These are phyloP conservation scores for Bipolaris sorokiniana DNA, from an alignment of 2,329 filamentous ascomycete species.

Conservation along the genomic window DNA sequence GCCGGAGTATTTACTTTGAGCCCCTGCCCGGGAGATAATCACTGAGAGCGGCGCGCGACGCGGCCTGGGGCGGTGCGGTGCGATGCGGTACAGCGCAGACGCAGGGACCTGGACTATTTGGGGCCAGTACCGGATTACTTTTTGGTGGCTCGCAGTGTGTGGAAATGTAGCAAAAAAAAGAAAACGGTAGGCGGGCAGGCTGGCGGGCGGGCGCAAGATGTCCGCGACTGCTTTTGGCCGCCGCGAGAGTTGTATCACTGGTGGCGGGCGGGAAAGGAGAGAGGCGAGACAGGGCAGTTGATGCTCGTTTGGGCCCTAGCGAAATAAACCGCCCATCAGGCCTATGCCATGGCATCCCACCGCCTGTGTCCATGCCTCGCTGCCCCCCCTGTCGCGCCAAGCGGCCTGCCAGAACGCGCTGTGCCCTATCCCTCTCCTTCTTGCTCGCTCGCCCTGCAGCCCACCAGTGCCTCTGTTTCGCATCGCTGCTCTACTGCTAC, in stretches of 20 bases:
- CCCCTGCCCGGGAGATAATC: slow-evolving; percentile 23
- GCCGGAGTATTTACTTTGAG: slow-evolving; percentile 24
- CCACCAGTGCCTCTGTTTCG: slow-evolving; percentile 14
- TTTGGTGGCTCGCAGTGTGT: slow-evolving; percentile 12
- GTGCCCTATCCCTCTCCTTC: neutral
- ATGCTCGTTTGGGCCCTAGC: slow-evolving; percentile 20
- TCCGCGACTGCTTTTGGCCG: neutral
- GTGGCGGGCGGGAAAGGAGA: slow-evolving; percentile 25
- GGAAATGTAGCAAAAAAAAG: neutral
- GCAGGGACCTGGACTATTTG: slow-evolving; percentile 24
- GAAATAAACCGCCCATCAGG: slow-evolving; percentile 25
- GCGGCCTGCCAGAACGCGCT: slow-evolving; percentile 8
- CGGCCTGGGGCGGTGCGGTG: slow-evolving; percentile 18
- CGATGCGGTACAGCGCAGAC: slow-evolving; percentile 15
- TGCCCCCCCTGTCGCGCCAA: slow-evolving; percentile 8
- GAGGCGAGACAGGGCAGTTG: slow-evolving; percentile 19
- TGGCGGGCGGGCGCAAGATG: neutral
- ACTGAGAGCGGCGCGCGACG: slow-evolving; percentile 19
- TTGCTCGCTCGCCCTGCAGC: slow-evolving; percentile 2
- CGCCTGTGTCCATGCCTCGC: slow-evolving; percentile 3
- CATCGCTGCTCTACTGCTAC: slow-evolving; percentile 9
- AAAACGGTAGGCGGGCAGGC: neutral
- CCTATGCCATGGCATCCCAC: slow-evolving; percentile 18
- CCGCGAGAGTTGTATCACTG: slow-evolving; percentile 6
- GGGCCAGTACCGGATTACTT: slow-evolving; percentile 5